Base-by-base conservation (phyloP, 495 filamentous ascomycete species). In the Podospora bellae-mahoneyi region DNA sequence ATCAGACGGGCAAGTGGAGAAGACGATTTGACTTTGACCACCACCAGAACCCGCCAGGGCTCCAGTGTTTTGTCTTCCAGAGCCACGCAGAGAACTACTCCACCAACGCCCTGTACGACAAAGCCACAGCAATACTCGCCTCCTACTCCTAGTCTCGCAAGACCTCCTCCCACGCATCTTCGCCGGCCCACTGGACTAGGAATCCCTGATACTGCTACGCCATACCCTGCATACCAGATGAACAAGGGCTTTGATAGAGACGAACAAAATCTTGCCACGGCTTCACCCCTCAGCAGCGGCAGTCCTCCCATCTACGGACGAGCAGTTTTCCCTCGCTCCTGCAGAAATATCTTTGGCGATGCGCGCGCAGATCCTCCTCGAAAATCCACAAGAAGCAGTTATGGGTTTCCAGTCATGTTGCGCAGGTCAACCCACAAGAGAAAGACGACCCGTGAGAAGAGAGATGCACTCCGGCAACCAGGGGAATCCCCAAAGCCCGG, bases 21-120 rank as follows among this genome's bases (percentile, higher is more conserved):
- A n/a, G 74, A 76, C 5, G 64, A 70, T n/a, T 58, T 60, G 15
- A 73, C 72, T 1, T 44, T 72, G n/a, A 66, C 65, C 6, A 73
- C 65, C 62, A 66, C 34, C 13, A 64, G 68, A 32, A 69, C 74
- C 2, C 73, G 71, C 1, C 69, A 73, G 27, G 65, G 70, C 23
- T 73, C 65, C 19, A 73, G 73, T 66, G 57, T 69, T 18, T 20
- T 68, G 13, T 69, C 69, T 3, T 75, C 72, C 5, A 69, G 60
- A 26, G 60, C 60, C 15, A 68, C 73, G 16, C 72, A 71, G 55
- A 71, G 65, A 30, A 69, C 70, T 3, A 66, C 69, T 13, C 69
- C 71, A 6, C 68, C 62, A 3, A 71, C 72, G 7, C 71, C 69
- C 27, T 23, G 63, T 30, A 34, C 68, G 10, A 65, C 28, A 16